Evolutionary conservation across 2,329 filamentous ascomycete genomes (phyloP), one percentile per base, ranked within the genome.

Genomic region (Botrytis elliptica): DNA sequence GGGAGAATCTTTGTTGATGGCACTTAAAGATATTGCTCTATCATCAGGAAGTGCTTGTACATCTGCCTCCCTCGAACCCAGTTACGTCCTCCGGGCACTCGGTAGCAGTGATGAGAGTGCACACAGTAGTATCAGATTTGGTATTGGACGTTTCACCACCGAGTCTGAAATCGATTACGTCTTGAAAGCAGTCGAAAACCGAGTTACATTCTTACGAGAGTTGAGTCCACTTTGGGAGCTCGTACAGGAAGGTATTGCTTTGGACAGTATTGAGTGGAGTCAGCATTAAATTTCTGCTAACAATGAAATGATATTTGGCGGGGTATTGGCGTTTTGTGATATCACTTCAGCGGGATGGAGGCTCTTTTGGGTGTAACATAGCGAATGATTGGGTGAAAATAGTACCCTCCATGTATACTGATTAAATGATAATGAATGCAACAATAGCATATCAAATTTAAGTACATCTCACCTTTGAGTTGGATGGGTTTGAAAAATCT

Each of bases 41-140:
- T 98, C 95, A 10, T 99, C 96, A 0, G 96, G 96, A 73, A 98
- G 94, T 80, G 96, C 96, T 9, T 99, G 96, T 84, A 99, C 96
- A 3, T 98, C 95, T 7, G 96, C 96, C 0, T 99, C 96, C 1
- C 86, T 99, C 49, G 96, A 99, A 83, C 96, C 96, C 25, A 97
- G 93, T 82, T 99, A 99, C 82, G 96, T 99, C 65, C 88, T 99
- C 44, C 91, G 96, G 73, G 96, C 96, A 7, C 88, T 99, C 29
- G 96, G 96, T 74, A 98, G 93, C 86, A 98, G 94, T 78, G 96
- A 99, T 80, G 96, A 99, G 85, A 98, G 92, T 79, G 96, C 96
- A 14, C 96, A 99, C 85, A 97, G 94, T 84, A 97, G 94, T 85
- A 99, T 99, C 79, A 90, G 96, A 73, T 99, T 99, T 78, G 96